Evolutionary conservation across 208 protist species (phyloP), one percentile per base, ranked within the genome.

Genomic region (Acanthamoeba healyi): DNA sequence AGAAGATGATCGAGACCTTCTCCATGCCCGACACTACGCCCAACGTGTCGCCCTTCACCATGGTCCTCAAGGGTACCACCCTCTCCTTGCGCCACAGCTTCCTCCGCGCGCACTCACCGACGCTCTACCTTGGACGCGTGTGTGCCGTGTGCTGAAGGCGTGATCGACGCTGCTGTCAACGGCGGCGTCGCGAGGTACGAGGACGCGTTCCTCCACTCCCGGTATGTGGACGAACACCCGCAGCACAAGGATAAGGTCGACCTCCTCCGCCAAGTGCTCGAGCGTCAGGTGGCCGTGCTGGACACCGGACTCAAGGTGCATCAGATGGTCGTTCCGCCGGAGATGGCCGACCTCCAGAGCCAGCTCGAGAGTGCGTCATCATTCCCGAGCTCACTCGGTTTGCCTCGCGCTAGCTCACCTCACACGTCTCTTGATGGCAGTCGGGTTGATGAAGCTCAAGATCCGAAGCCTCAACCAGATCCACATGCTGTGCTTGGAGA

Each of bases 31-130:
- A 32, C 26, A 54, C 32, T 54, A 49, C 46, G 10, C 24, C 9
- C 84, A 91, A 91, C 36, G 84, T 91, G 84, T 91, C 84, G 15
- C 84, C 84, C 24, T 91, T 91, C 84, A 91, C 84, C 24, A 91
- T 91, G 84, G 84, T 91, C 24, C 84, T 91, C 32, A 91, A 91
- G 38, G 84, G 77, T 58, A 40, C 61, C 22, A 9, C 19, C 32
- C 61, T 0, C 32, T 12, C 24, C 61, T 14, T 22, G 17, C 61
- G 14, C 46, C 46, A 3, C 46, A 0, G 7, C 4, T 49, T 3
- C 54, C 54, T 61, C 1, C 54, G 49, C 49, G 12, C 49, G 6
- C 54, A 49, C 44, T 15, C 44, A 24, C 54, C 17, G 24, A 29
- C 5, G n/a, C 17, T 61, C 54, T n/a, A n/a, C n/a, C n/a, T 26